These are phyloP conservation scores for Boletus pseudo-olivaceus DNA, from an alignment of 768 basidiomycete species.

Conservation along the genomic window DNA sequence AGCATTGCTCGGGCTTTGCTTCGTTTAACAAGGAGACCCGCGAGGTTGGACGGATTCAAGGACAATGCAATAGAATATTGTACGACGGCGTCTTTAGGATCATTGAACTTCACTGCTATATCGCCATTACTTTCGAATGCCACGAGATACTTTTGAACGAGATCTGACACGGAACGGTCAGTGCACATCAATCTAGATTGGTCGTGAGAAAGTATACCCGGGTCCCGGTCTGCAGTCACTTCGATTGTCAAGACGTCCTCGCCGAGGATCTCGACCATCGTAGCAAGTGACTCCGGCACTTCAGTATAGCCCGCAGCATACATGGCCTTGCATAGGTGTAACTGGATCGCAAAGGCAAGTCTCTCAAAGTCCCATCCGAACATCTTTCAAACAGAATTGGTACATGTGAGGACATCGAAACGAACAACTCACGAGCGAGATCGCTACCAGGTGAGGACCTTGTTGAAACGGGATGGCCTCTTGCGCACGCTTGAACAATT, in stretches of 20 bases:
- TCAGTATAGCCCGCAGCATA: too few species aligned
- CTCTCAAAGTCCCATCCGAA: conserved; percentile 17
- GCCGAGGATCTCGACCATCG: too few species aligned
- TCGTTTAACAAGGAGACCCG: conserved; percentile 2
- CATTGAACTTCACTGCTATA: not conserved
- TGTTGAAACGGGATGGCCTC: not conserved
- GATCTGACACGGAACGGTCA: too few species aligned
- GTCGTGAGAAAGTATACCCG: too few species aligned
- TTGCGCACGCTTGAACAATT: not conserved
- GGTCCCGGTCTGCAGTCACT: too few species aligned
- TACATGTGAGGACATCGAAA: not conserved
- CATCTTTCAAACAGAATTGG: not conserved
- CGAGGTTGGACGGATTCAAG: not conserved
- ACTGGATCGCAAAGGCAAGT: not conserved
- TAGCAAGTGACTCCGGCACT: too few species aligned
- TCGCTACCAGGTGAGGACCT: not conserved
- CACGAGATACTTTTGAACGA: not conserved
- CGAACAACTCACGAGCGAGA: conserved; percentile 7
- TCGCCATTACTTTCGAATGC: not conserved
- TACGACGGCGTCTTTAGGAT: not conserved
- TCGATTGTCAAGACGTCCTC: too few species aligned
- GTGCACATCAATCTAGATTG: too few species aligned
- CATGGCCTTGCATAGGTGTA: too few species aligned
- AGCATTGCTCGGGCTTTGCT: not conserved
- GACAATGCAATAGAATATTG: conserved; percentile 4